Base-by-base conservation (phyloP, 495 filamentous ascomycete genomes). In the Neurospora sp. region DNA sequence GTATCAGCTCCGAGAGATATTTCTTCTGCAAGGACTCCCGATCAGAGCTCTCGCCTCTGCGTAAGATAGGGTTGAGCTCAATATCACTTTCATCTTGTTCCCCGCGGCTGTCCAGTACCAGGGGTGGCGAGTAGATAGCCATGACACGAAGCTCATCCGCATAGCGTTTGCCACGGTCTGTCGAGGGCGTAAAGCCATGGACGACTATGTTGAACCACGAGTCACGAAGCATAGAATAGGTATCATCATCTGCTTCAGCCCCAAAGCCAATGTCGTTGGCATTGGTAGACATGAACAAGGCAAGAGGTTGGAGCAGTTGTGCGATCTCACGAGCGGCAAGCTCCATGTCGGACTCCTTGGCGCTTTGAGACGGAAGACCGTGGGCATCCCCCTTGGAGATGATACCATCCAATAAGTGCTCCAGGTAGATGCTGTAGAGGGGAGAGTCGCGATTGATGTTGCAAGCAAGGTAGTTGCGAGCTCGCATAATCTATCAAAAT, bases 131-230 rank as follows among this genome's bases (percentile, higher is more conserved):
- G 79, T 96, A 89, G 71, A 91, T 89, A 5, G 96, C 96, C 81
- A 99, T 90, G 66, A 91, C 84, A 39, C 91, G 87, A 27, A 99
- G 84, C 75, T 97, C 93, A 59, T 90, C 89, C 27, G 86, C 76
- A 76, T 93, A 88, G 76, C 87, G 87, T 73, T 89, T 90, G 41
- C 89, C 90, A 73, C 91, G 86, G 27, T 86, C 85, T 0, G 93
- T 93, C 20, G 85, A 87, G 18, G 90, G 85, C n/a, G 87, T 89
- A 78, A 98, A 97, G 40, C 94, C 94, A 80, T 98, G 95, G 9
- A 98, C 90, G 39, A 93, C 92, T 70, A 98, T 92, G 79, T 99
- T 99, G 81, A 97, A 97, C 96, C 96, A 99, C 16, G 93, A 93
- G 85, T 98, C 93, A 42, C 94, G 91, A 75, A 96, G 89, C 69